Base-by-base conservation (phyloP, 176 grass and related monocot species). In the Aegilops umbellulata region DNA sequence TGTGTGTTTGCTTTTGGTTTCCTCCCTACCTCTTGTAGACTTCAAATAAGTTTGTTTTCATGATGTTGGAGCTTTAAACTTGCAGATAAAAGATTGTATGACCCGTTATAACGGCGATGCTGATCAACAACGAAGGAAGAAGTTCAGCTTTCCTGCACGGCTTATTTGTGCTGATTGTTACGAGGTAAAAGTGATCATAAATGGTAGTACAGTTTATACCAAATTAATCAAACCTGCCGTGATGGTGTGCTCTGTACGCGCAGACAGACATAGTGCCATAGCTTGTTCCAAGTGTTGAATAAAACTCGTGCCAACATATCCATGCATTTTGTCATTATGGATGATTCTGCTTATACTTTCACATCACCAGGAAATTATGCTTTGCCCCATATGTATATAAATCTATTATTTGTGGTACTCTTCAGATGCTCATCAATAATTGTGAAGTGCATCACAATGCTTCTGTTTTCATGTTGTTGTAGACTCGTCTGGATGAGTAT, bases 81-180 rank as follows among this genome's bases (percentile, higher is more conserved):
- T 87, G 30, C 81, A 99, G 94, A 95, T 99, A 85, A 86, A 85
- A 89, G 97, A 99, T 67, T 93, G 97, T 84, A 94, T 88, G 83
- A 99, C 92, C 66, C 94, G 97, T 64, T 99, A 94, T 80, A 99
- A 99, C 9, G 94, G 94, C 5, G 97, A 99, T 63, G 63, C 87
- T 5, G 92, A 96, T 31, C 97, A 92, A 77, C 93, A 96, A 72
- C 92, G 90, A 26, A 91, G 90, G 67, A 96, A 98, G 86, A 99
- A 94, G 75, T 96, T 99, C 76, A 89, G 87, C 89, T 99, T 99
- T 80, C 94, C 92, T 88, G 94, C 94, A 65, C 90, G 94, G 62
- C 97, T 99, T 90, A 92, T 99, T 58, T 96, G 97, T 82, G 87
- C 97, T 31, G 97, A 99, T 93, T 99, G 92, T 87, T 96, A 84